Percentiles rank a stretch among this genome's conserved stretches.
These are phyloP conservation scores for Helminthosporium solani DNA, from an alignment of 2,329 filamentous ascomycete species.

Conservation along the genomic window DNA sequence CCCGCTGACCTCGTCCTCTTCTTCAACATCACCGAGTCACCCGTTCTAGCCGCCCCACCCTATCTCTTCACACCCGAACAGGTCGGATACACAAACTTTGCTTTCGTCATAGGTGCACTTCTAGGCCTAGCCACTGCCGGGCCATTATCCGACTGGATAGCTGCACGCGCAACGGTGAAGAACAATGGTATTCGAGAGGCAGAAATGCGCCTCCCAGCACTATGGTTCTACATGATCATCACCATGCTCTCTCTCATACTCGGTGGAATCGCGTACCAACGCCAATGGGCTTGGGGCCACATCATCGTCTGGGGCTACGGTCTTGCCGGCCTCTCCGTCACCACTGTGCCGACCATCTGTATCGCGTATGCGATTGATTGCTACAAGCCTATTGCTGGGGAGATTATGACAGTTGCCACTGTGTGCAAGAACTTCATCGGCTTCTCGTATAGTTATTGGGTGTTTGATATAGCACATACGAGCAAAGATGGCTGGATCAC, in stretches of 20 bases:
- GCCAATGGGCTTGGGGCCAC: constrained; percentile 51
- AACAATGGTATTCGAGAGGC: constrained; percentile 59
- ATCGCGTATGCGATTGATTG: constrained; percentile 50
- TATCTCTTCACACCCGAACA: constrained; percentile 48
- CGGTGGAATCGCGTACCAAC: constrained; percentile 52
- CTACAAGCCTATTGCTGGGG: constrained; percentile 50
- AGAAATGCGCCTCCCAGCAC: constrained; percentile 55
- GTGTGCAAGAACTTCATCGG: constrained; percentile 49
- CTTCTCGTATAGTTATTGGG: constrained; percentile 47
- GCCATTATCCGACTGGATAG: constrained; percentile 58
- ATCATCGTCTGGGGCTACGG: constrained; percentile 54
- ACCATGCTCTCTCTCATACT: constrained; percentile 52
- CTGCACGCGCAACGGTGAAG: constrained; percentile 53
- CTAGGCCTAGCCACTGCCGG: constrained; percentile 58
- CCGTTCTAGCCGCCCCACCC: constrained; percentile 48
- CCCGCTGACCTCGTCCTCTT: constrained; percentile 49
- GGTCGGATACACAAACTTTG: constrained; percentile 54
- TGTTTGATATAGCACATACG: constrained; percentile 40
- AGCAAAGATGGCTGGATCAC: constrained; percentile 43
- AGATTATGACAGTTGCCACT: constrained; percentile 49
- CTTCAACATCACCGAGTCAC: constrained; percentile 54
- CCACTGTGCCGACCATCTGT: constrained; percentile 46
- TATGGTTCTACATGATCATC: constrained; percentile 52
- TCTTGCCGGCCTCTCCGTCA: constrained; percentile 45
- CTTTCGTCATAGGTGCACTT: constrained; percentile 51